Evolutionary conservation across 202 grass and related monocot species (phyloP).

Genomic region (Panicum hallii): DNA sequence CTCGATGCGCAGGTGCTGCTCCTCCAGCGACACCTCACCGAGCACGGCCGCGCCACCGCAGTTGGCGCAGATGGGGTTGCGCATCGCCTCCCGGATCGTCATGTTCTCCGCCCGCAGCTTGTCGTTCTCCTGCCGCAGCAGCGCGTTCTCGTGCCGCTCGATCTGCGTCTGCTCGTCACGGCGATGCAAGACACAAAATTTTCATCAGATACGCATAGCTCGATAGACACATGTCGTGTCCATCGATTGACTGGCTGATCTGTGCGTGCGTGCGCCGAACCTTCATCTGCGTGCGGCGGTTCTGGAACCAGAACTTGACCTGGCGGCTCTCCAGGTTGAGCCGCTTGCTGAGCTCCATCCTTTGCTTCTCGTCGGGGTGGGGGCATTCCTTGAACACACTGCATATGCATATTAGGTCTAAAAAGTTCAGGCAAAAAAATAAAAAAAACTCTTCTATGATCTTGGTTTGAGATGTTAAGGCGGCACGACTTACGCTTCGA

Average conservation of each 20-base stretch:
- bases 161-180: conserved; percentile 72
- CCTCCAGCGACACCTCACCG: conserved; percentile 83
- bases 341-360: conserved; percentile 87
- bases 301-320: conserved; percentile 99
- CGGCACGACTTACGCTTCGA: conserved; percentile 67
- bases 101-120: conserved; percentile 94
- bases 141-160: conserved; percentile 91
- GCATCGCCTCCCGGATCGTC: conserved; percentile 83
- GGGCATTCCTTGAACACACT: conserved; percentile 99
- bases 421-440: neutral
- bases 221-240: neutral
- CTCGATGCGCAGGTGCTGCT: conserved; percentile 92
- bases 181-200: neutral
- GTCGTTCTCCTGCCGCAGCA: conserved; percentile 94
- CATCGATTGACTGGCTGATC: neutral
- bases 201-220: neutral
- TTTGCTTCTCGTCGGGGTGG: conserved; percentile 93
- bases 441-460: neutral
- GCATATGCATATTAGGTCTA: neutral
- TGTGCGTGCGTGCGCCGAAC: conserved; percentile 17
- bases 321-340: conserved; percentile 86
- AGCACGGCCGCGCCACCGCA: conserved; percentile 83
- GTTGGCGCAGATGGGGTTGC: conserved; percentile 81
- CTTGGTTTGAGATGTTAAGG: neutral
- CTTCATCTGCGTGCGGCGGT: conserved; percentile 98